phyloP scores from a whole-genome alignment of 169 alveolate species.

The Plasmodium cynomolgi region DNA sequence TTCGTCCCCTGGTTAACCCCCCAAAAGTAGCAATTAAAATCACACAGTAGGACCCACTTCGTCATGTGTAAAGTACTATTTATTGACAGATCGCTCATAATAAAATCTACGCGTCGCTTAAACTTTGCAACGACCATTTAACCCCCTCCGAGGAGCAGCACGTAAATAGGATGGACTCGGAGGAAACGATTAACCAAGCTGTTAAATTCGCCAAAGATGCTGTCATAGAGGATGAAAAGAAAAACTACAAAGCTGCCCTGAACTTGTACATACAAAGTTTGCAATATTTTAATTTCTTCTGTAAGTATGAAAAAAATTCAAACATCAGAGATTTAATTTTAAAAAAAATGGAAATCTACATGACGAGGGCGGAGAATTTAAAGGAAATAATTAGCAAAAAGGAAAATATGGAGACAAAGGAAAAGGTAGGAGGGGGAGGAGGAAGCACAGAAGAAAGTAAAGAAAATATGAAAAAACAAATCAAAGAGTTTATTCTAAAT shows the following conservation, averaged over 20 bases:
- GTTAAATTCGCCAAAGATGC: conserved; percentile 76
- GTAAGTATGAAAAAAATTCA: conserved; percentile 78
- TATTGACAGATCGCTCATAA: not conserved
- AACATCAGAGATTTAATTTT: conserved; percentile 79
- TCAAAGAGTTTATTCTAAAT: conserved; percentile 60
- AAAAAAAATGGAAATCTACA: conserved; percentile 82
- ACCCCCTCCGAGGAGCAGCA: not conserved
- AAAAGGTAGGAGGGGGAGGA: conserved; percentile 55
- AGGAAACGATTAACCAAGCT: conserved; percentile 69
- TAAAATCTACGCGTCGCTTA: not conserved
- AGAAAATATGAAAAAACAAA: conserved; percentile 73
- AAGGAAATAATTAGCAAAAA: conserved; percentile 75
- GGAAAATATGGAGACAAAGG: conserved; percentile 51
- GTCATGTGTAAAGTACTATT: not conserved
- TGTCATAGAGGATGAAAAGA: conserved; percentile 73
- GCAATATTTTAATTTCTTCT: conserved; percentile 71
- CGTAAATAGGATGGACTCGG: conserved; percentile 53
- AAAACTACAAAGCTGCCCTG: conserved; percentile 72
- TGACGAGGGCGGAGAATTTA: conserved; percentile 81
- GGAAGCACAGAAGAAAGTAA: conserved; percentile 57
- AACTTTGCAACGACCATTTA: not conserved
- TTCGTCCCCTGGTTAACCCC: not conserved
- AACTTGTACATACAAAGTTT: conserved; percentile 74
- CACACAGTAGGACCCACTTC: not conserved
- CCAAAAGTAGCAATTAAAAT: not conserved